Evolutionary conservation across 2,329 filamentous ascomycete species (phyloP).

Genomic region (Xylariaceae sp.): DNA sequence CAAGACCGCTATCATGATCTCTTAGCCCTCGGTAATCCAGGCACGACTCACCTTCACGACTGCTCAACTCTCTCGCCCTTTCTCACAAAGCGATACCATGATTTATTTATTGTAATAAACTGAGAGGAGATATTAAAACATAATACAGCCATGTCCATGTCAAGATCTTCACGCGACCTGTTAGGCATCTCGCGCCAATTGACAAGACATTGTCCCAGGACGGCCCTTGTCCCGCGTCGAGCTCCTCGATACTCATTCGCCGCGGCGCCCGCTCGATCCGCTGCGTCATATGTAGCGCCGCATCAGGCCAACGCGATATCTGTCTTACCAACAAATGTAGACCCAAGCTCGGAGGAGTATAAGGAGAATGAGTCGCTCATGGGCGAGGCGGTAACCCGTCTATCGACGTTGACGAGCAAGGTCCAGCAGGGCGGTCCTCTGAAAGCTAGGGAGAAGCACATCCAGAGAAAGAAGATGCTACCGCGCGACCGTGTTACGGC

Average conservation of each 20-base stretch:
- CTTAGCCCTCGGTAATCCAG: not conserved
- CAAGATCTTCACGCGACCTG: slow-evolving; percentile 43
- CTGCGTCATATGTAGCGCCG: slow-evolving; percentile 73
- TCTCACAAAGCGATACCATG: not conserved
- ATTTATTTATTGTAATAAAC: not conserved
- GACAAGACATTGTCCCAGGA: slow-evolving; percentile 32
- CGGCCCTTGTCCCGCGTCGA: slow-evolving; percentile 30
- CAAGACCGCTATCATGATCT: not conserved
- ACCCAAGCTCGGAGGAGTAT: slow-evolving; percentile 72
- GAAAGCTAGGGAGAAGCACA: slow-evolving; percentile 82
- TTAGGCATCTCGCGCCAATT: slow-evolving; percentile 41
- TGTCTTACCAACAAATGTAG: slow-evolving; percentile 68
- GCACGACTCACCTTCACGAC: not conserved
- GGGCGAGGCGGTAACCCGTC: slow-evolving; percentile 62
- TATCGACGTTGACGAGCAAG: slow-evolving; percentile 64
- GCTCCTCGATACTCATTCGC: slow-evolving; percentile 16
- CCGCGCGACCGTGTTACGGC: slow-evolving; percentile 83
- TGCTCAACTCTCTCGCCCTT: not conserved
- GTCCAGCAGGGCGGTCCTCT: slow-evolving; percentile 72
- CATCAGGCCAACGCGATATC: slow-evolving; percentile 82
- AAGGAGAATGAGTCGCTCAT: slow-evolving; percentile 75
- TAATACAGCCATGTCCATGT: slow-evolving; percentile 41
- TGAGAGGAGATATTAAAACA: slow-evolving; percentile 1
- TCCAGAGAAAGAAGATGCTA: slow-evolving; percentile 87
- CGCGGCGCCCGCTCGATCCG: slow-evolving; percentile 31